phyloP scores from a whole-genome alignment of 352 stramenopile species.

The Lagenidium giganteum region DNA sequence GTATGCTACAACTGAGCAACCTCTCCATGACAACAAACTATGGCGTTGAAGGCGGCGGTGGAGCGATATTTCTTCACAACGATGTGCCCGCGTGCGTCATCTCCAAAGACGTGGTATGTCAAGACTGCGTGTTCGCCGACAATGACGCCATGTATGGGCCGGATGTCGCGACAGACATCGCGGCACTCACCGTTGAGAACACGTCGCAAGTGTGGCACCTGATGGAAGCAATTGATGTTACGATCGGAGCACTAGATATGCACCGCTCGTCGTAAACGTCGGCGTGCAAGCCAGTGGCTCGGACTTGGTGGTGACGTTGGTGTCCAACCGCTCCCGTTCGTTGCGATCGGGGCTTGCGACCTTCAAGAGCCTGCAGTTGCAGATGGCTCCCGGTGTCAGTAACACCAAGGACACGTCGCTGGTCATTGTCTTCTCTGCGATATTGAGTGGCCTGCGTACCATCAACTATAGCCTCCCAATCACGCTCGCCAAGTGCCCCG shows the following conservation, averaged over 20 bases:
- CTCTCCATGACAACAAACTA: too few species aligned
- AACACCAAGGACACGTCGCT: too few species aligned
- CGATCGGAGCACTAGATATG: slow-evolving; percentile 1
- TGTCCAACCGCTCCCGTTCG: too few species aligned
- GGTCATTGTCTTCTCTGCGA: too few species aligned
- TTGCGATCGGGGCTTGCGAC: too few species aligned
- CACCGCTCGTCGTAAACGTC: neutral
- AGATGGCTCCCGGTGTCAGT: too few species aligned
- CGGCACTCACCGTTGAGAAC: neutral
- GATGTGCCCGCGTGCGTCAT: slow-evolving; percentile 4
- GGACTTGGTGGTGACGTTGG: too few species aligned
- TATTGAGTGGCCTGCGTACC: too few species aligned
- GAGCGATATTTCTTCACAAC: slow-evolving; percentile 6
- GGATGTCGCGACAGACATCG: neutral
- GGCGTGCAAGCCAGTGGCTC: too few species aligned
- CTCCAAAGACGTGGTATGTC: neutral
- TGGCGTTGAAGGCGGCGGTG: slow-evolving; percentile 5
- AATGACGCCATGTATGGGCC: slow-evolving; percentile 1
- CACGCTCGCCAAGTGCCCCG: too few species aligned
- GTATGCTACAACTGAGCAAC: neutral
- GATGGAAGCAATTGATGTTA: slow-evolving; percentile 1
- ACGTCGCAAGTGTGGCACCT: neutral
- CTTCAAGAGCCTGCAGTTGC: too few species aligned
- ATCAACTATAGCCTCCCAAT: too few species aligned
- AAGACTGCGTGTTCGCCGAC: neutral